phyloP scores from a whole-genome alignment of 805 yeast genomes.

The Candida silvicultrix region DNA sequence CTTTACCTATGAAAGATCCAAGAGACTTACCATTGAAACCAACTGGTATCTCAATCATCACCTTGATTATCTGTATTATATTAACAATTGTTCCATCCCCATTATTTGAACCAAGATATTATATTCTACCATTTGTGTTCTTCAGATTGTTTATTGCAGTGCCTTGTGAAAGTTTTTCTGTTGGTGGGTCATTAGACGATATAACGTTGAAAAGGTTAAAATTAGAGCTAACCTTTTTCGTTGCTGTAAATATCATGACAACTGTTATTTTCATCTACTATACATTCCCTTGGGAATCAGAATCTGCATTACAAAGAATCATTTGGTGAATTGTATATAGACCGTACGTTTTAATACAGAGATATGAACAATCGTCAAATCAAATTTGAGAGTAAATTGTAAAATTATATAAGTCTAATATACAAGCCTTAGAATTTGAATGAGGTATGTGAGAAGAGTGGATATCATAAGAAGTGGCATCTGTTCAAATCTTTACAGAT shows the following conservation, averaged over 20 bases:
- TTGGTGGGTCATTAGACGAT: slow-evolving; percentile 11
- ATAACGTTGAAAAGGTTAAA: slow-evolving; percentile 30
- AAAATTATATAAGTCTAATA: neutral
- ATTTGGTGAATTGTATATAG: slow-evolving; percentile 62
- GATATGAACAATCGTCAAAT: neutral
- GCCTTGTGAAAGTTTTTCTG: slow-evolving; percentile 23
- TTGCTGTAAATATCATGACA: slow-evolving; percentile 46
- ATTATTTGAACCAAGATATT: slow-evolving; percentile 89
- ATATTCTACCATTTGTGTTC: slow-evolving; percentile 70
- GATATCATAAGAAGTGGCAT: no score
- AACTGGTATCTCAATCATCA: slow-evolving; percentile 41
- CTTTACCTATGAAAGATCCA: slow-evolving; percentile 29
- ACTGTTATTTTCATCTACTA: slow-evolving; percentile 49
- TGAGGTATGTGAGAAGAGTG: neutral
- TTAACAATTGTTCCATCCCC: slow-evolving; percentile 83
- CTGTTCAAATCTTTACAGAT: neutral
- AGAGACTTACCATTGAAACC: slow-evolving; percentile 32
- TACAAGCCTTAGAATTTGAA: neutral
- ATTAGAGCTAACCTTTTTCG: slow-evolving; percentile 59
- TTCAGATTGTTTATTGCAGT: slow-evolving; percentile 60
- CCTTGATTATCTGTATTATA: slow-evolving; percentile 44
- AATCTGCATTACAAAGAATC: slow-evolving; percentile 62
- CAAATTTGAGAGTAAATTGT: neutral
- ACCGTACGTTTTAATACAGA: no score
- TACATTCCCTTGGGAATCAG: slow-evolving; percentile 65